Conservation (phyloP, 192 early-diverging fungal genomes). For the Umbelopsis vinacea region DNA sequence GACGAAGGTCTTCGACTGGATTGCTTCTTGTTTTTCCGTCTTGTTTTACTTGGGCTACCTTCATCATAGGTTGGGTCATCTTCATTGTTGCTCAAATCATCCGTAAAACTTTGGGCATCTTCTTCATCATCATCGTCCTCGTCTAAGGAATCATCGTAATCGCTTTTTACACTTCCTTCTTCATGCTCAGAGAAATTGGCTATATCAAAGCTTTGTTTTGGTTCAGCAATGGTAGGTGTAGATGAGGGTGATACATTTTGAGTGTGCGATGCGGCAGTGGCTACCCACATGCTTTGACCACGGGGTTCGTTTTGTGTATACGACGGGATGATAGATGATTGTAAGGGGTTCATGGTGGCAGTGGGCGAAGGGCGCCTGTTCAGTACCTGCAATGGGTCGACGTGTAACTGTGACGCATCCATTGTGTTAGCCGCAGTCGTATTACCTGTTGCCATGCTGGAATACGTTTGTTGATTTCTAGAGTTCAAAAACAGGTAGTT, state of each 20-base stretch:
- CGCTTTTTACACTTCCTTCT: slow-evolving; percentile 13
- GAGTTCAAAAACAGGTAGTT: not conserved
- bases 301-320: not conserved
- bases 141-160: slow-evolving; percentile 9
- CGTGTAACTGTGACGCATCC: slow-evolving; percentile 7
- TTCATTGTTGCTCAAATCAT: slow-evolving; percentile 8
- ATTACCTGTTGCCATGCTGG: not conserved
- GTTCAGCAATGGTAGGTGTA: not conserved
- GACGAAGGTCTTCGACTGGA: not conserved
- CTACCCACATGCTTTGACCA: not conserved
- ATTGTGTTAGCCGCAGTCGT: not conserved
- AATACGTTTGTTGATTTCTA: not conserved
- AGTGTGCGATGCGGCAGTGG: not conserved
- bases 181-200: not conserved
- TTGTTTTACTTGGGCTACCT: not conserved
- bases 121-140: not conserved
- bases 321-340: not conserved
- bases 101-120: slow-evolving; percentile 9
- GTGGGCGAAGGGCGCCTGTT: not conserved
- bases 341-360: not conserved
- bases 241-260: not conserved
- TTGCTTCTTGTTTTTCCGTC: slow-evolving; percentile 1
- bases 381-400: slow-evolving; percentile 9
- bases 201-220: not conserved
- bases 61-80: slow-evolving; percentile 12